Evolutionary conservation across 352 stramenopile genomes (phyloP).

Genomic region (Phytophthora syringae): DNA sequence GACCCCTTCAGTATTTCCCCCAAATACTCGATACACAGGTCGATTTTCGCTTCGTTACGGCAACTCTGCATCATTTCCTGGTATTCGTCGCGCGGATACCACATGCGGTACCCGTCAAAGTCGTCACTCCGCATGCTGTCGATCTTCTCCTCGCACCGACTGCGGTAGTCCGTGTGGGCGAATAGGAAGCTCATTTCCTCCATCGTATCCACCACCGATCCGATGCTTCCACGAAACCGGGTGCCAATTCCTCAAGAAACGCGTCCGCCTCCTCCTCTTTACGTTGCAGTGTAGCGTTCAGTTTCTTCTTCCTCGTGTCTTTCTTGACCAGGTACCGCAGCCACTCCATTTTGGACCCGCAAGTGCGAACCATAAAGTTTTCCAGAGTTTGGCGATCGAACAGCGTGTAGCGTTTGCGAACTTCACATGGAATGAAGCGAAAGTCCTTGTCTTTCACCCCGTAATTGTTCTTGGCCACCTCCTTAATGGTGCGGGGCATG

Average conservation of each 20-base stretch:
- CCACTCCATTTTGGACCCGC: slow-evolving; percentile 29
- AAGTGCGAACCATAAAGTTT: slow-evolving; percentile 19
- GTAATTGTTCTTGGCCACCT: slow-evolving; percentile 20
- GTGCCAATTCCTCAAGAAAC: slow-evolving; percentile 13
- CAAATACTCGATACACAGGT: slow-evolving; percentile 23
- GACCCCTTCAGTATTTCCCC: not conserved
- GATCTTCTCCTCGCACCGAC: slow-evolving; percentile 11
- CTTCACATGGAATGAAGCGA: slow-evolving; percentile 1
- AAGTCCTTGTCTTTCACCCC: slow-evolving; percentile 19
- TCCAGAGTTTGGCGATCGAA: slow-evolving; percentile 25
- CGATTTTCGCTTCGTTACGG: slow-evolving; percentile 20
- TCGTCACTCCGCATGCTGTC: not conserved
- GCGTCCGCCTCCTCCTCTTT: slow-evolving; percentile 11
- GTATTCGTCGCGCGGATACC: slow-evolving; percentile 22
- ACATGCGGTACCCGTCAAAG: not conserved
- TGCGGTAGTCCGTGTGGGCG: slow-evolving; percentile 18
- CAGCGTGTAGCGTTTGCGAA: slow-evolving; percentile 20
- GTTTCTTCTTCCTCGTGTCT: slow-evolving; percentile 10
- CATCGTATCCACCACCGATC: slow-evolving; percentile 24
- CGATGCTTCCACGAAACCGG: slow-evolving; percentile 2
- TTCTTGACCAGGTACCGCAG: slow-evolving; percentile 16
- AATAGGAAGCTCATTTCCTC: slow-evolving; percentile 38
- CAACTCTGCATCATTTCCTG: slow-evolving; percentile 22
- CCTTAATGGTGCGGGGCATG: slow-evolving; percentile 24
- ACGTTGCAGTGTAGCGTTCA: slow-evolving; percentile 3